Evolutionary conservation across 129 eudicot genomes (phyloP), one percentile per base, ranked within the genome.

Genomic region (Chrysanthemum lavandulifolium): DNA sequence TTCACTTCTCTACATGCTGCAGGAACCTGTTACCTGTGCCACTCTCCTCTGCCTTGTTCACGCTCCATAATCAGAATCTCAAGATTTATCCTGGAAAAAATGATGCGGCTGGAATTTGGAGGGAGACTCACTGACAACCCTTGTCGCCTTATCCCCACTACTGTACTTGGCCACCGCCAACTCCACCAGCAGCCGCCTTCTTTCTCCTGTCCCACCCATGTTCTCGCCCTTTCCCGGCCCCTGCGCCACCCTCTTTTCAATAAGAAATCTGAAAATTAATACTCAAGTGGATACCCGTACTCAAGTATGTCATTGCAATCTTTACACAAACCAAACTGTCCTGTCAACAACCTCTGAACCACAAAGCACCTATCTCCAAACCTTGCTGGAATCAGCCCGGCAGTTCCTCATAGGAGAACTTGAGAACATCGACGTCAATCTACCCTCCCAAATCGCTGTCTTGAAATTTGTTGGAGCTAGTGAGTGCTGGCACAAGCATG

Each of bases 401-500:
- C 98, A 93, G 1, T 93, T 90, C 79, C 96, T 87, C 77, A 76
- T 91, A 6, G 89, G 96, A n/a, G 85, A 89, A 45, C 86, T 85
- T 13, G 85, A 83, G 14, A 40, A 69, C 59, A 64, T 90, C 14
- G 83, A 90, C 78, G 49, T 47, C 14, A 84, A 80, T 13, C 87
- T 94, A 5, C 96, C 97, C 1, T 68, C 85, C 25, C 83, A 84
- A n/a, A 40, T 93, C 56, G 68, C 97, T 7, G 89, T 94, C 40
- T 68, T 94, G 10, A 76, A 81, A 6, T 83, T 91, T 13, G 99
- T 85, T 57, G 99, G 97, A 0, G 99, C 99, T 52, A 94, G 91
- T 10, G 25, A 94, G 79, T 94, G 99, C 80, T 94, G 99, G 96
- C 99, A 94, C 86, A 90, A 90, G 72, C 97, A 94, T 69, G 96